Conservation (phyloP, 129 eudicot species). For the Deinandra increscens region DNA sequence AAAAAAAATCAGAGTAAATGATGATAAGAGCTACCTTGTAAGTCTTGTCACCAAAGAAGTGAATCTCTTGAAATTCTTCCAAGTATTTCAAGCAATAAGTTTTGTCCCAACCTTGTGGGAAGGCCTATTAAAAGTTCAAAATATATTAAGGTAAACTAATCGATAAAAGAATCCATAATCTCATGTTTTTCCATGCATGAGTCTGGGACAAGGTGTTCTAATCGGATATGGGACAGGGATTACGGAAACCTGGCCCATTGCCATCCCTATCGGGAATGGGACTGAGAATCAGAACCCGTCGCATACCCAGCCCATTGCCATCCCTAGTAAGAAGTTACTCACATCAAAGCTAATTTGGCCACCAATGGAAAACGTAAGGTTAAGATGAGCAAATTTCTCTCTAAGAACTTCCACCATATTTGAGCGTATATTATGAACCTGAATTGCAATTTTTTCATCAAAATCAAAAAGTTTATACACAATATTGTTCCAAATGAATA, state of each 20-base stretch:
- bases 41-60: constrained; percentile 98
- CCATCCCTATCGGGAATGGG: too few relatives aligned
- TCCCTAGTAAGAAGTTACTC: constrained; percentile 32
- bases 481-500: neutral
- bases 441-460: constrained; percentile 24
- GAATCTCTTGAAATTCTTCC: constrained; percentile 77
- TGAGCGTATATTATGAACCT: constrained; percentile 77
- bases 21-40: constrained; percentile 53
- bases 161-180: neutral
- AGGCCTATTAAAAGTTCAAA: constrained; percentile 48
- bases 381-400: constrained; percentile 78
- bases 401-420: constrained; percentile 80
- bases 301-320: neutral
- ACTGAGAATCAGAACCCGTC: neutral
- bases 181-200: neutral
- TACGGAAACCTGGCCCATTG: too few relatives aligned
- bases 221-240: too few relatives aligned
- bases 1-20: neutral
- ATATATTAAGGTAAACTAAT: neutral
- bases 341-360: constrained; percentile 99
- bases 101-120: constrained; percentile 98
- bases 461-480: neutral
- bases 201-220: neutral
- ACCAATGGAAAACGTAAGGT: constrained; percentile 89
- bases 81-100: constrained; percentile 94